These are phyloP conservation scores for Aethionema arabicum DNA, from an alignment of 345 rosid species.

Conservation along the genomic window DNA sequence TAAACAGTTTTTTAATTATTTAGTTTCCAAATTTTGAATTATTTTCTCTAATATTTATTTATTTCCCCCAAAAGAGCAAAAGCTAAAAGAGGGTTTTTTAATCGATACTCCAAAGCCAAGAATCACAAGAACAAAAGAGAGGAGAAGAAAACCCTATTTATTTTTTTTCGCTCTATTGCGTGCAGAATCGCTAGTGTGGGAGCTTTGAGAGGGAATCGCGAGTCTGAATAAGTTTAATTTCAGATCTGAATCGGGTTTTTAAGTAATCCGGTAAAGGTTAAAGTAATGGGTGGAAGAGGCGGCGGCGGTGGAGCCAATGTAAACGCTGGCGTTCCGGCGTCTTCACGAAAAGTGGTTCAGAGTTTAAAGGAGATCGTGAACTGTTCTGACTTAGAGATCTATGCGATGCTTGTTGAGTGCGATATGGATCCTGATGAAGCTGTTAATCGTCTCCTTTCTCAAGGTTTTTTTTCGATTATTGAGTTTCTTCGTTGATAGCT, in stretches of 20 bases:
- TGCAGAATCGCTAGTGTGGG: neutral
- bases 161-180: neutral
- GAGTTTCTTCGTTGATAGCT: neutral
- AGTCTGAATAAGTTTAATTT: neutral
- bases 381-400: slow-evolving; percentile 89
- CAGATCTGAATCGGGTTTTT: slow-evolving; percentile 14
- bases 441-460: slow-evolving; percentile 80
- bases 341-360: slow-evolving; percentile 70
- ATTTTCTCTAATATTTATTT: neutral
- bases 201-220: slow-evolving; percentile 9
- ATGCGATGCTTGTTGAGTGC: slow-evolving; percentile 82
- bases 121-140: neutral
- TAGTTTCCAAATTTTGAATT: neutral
- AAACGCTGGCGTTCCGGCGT: slow-evolving; percentile 58
- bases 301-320: slow-evolving; percentile 47
- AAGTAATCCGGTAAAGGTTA: neutral
- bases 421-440: slow-evolving; percentile 94
- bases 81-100: no score
- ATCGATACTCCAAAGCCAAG: no score
- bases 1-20: no score
- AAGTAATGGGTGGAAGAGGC: slow-evolving; percentile 46
- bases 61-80: no score
- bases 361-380: slow-evolving; percentile 86
- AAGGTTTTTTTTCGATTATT: slow-evolving; percentile 46
- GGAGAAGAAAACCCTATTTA: neutral